Percentiles rank a stretch among this genome's conserved stretches.
Evolutionary conservation across 2,329 filamentous ascomycete species (phyloP).

Genomic region (Sarocladium strictum): DNA sequence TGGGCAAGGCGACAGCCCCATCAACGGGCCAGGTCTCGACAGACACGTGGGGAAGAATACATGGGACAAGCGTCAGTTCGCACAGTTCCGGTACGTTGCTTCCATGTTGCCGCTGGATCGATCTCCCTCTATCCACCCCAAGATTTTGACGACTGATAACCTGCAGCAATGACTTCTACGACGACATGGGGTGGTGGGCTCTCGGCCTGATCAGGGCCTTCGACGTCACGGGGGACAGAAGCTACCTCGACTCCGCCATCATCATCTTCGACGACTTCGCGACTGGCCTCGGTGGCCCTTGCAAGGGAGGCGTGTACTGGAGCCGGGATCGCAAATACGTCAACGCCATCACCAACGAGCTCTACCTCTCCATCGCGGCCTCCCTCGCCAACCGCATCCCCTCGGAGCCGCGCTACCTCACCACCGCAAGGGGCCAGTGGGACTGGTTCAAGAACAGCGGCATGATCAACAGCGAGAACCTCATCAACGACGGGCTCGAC

Average conservation of each 20-base stretch:
- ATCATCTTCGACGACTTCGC: slow-evolving; percentile 51
- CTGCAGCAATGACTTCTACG: slow-evolving; percentile 45
- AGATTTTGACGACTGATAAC: background rate
- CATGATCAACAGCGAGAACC: slow-evolving; percentile 43
- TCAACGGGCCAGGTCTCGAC: background rate
- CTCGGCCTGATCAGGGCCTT: slow-evolving; percentile 51
- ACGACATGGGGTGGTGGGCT: slow-evolving; percentile 61
- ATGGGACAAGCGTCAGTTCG: slow-evolving; percentile 23
- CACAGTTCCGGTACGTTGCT: slow-evolving; percentile 11
- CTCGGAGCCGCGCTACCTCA: slow-evolving; percentile 33
- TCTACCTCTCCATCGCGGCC: slow-evolving; percentile 48
- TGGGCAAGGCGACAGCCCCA: background rate
- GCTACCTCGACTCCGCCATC: slow-evolving; percentile 48
- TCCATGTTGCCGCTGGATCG: too few relatives aligned
- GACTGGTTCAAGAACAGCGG: slow-evolving; percentile 45
- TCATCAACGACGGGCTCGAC: slow-evolving; percentile 50
- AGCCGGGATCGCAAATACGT: slow-evolving; percentile 45
- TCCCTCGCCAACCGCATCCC: slow-evolving; percentile 44
- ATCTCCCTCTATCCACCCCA: slow-evolving; percentile 25
- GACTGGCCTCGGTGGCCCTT: slow-evolving; percentile 38
- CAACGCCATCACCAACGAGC: slow-evolving; percentile 52
- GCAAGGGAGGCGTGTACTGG: slow-evolving; percentile 52
- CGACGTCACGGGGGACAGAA: slow-evolving; percentile 44
- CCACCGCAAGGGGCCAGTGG: slow-evolving; percentile 46
- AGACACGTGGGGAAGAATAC: slow-evolving; percentile 3